phyloP scores from a whole-genome alignment of 2,329 filamentous ascomycete species.

The Sporothrix inflata region DNA sequence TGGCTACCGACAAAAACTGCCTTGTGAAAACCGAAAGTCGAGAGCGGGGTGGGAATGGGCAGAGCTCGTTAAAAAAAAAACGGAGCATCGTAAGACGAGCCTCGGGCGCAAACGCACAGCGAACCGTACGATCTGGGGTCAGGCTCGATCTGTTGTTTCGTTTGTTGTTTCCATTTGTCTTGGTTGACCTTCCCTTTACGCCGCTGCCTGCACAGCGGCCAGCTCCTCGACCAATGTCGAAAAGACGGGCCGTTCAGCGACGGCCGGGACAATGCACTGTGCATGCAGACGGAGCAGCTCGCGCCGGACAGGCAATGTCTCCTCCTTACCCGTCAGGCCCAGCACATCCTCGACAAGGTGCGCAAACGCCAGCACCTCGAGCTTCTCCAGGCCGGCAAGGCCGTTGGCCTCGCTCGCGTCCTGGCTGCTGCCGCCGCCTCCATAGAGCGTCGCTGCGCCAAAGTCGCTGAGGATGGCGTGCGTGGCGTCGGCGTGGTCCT shows the following conservation, averaged over 20 bases:
- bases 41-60: no score
- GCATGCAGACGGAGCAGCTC: conserved; percentile 39
- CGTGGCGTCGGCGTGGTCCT: not conserved
- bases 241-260: conserved; percentile 42
- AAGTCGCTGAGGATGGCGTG: conserved; percentile 54
- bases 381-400: conserved; percentile 42
- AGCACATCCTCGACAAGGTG: conserved; percentile 52
- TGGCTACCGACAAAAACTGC: not conserved
- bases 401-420: conserved; percentile 31
- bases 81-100: not conserved
- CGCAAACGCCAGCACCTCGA: conserved; percentile 54
- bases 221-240: conserved; percentile 38
- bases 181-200: not conserved
- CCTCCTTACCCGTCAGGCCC: conserved; percentile 38
- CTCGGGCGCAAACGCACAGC: not conserved
- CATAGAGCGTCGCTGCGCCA: conserved; percentile 52
- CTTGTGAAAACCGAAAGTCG: not conserved
- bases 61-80: not conserved
- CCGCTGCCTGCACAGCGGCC: conserved; percentile 1
- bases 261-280: conserved; percentile 37
- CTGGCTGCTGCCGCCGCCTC: conserved; percentile 32
- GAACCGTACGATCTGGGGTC: not conserved
- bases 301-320: conserved; percentile 26
- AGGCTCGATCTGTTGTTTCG: not conserved
- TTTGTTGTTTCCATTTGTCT: not conserved